A percentile compares a stretch with the other conserved stretches of the same genome.
Evolutionary conservation across 2,329 filamentous ascomycete genomes (phyloP).

Genomic region (Daldinia eschscholtzii): DNA sequence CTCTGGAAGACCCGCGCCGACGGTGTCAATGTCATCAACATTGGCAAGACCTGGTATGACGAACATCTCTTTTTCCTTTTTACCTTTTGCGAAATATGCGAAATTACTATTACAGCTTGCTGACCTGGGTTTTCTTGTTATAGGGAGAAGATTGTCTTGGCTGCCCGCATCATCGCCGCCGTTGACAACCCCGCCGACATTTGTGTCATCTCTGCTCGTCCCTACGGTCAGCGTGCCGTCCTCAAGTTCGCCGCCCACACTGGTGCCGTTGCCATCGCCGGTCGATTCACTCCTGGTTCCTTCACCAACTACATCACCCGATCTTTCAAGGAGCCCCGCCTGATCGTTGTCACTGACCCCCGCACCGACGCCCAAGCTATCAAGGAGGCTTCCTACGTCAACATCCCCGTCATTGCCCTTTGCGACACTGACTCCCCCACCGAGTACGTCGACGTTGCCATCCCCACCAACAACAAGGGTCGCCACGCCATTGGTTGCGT

Average conservation of each 20-base stretch:
- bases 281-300: conserved; percentile 99
- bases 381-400: conserved; percentile 99
- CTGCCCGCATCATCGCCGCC: conserved; percentile 97
- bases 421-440: conserved; percentile 99
- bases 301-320: conserved; percentile 99
- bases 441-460: conserved; percentile 99
- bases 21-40: conserved; percentile 98
- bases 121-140: conserved; percentile 44
- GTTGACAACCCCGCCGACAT: conserved; percentile 99
- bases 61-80: not conserved
- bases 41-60: conserved; percentile 96
- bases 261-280: conserved; percentile 96
- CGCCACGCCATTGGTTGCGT: conserved; percentile 97
- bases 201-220: conserved; percentile 99
- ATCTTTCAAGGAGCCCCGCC: conserved; percentile 99
- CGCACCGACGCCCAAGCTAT: conserved; percentile 99
- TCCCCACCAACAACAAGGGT: conserved; percentile 99
- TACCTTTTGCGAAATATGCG: conserved; percentile 10
- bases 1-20: conserved; percentile 99
- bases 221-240: conserved; percentile 99
- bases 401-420: conserved; percentile 99
- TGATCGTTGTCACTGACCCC: conserved; percentile 99
- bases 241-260: conserved; percentile 99
- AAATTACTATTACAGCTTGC: not conserved
- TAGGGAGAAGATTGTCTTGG: conserved; percentile 99